These are phyloP conservation scores for Mycena leptocephala DNA, from an alignment of 768 basidiomycete species.

Conservation along the genomic window DNA sequence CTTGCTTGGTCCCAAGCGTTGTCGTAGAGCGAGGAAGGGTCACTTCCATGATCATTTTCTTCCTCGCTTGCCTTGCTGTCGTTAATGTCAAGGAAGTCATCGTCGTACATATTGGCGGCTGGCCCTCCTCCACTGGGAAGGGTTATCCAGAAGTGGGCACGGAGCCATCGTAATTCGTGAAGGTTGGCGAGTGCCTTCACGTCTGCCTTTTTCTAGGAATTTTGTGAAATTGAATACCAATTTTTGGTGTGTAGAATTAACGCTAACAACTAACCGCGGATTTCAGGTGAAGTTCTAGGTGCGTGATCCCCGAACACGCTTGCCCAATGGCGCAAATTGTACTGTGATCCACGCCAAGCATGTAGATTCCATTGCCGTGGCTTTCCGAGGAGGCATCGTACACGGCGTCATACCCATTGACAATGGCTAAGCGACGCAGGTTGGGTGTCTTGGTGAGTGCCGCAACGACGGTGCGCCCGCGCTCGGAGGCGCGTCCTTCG, in stretches of 20 bases:
- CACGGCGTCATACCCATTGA: conserved; percentile 9
- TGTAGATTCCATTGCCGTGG: conserved; percentile 1
- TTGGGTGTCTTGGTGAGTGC: conserved; percentile 12
- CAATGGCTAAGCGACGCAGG: conserved; percentile 19
- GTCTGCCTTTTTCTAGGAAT: conserved; percentile 12
- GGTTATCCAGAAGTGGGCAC: conserved; percentile 17
- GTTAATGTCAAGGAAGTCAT: conserved; percentile 14
- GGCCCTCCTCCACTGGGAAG: conserved; percentile 7
- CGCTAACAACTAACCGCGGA: conserved; percentile 11
- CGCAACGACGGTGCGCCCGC: conserved; percentile 8
- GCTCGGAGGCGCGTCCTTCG: conserved; percentile 1
- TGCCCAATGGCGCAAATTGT: conserved; percentile 17
- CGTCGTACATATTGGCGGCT: conserved; percentile 5
- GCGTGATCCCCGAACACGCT: conserved; percentile 14
- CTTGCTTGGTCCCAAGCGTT: conserved; percentile 1
- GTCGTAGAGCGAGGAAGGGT: conserved; percentile 3
- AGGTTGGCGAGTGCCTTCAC: conserved; percentile 16
- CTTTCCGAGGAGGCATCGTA: not conserved
- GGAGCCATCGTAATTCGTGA: conserved; percentile 9
- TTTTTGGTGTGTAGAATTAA: not conserved
- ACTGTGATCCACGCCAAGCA: conserved; percentile 12
- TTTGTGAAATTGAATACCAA: conserved; percentile 13
- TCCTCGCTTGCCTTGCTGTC: conserved; percentile 11
- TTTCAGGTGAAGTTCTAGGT: conserved; percentile 21
- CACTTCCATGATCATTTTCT: conserved; percentile 12